Evolutionary conservation across 306 rosid species (phyloP).

Genomic region (Medicago ruthenica): DNA sequence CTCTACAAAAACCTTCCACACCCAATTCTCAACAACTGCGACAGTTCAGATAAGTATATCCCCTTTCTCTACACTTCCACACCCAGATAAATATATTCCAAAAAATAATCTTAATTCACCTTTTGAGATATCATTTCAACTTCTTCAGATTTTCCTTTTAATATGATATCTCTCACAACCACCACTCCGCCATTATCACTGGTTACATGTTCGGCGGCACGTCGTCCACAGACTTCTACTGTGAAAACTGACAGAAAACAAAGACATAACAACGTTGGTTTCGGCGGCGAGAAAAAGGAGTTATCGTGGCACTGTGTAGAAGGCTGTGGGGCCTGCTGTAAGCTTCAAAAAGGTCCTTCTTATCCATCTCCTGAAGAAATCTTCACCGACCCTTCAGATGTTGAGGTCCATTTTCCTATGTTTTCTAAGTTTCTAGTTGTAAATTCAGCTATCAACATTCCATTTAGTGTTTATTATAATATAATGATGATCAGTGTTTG

Average conservation of each 20-base stretch:
- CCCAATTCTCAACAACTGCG: too few species aligned
- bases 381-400: constrained; percentile 62
- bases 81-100: too few species aligned
- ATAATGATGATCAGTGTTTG: too few species aligned
- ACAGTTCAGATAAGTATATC: too few species aligned
- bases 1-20: too few species aligned
- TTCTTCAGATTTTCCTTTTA: too few species aligned
- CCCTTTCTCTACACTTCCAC: too few species aligned
- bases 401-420: constrained; percentile 49
- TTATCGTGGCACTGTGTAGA: constrained; percentile 75
- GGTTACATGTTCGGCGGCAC: constrained; percentile 44
- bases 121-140: too few species aligned
- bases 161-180: constrained; percentile 37
- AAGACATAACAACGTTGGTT: constrained; percentile 48
- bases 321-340: constrained; percentile 94
- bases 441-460: neutral
- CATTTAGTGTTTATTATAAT: too few species aligned
- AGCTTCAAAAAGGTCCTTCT: constrained; percentile 78
- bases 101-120: too few species aligned
- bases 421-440: neutral
- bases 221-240: constrained; percentile 37
- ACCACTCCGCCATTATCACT: constrained; percentile 7
- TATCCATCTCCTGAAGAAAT: constrained; percentile 81
- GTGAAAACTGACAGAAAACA: constrained; percentile 36
- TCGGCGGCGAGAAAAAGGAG: constrained; percentile 50